Base-by-base conservation (phyloP, 2,329 filamentous ascomycete genomes). In the Coniochaeta sp. region DNA sequence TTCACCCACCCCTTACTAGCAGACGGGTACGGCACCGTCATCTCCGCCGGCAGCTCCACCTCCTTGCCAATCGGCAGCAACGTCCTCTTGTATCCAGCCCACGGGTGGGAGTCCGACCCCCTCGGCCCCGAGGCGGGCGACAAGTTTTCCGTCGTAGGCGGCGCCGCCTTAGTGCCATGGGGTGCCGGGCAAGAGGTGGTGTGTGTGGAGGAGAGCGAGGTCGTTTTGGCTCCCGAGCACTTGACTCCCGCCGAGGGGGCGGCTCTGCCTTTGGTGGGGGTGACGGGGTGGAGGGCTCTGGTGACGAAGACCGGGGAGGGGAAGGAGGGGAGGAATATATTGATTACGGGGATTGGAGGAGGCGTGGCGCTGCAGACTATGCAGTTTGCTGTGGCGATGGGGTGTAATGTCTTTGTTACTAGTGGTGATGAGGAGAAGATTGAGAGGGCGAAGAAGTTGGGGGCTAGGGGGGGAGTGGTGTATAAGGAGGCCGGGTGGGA, bases 271-370 rank as follows among this genome's bases (percentile, higher is more conserved):
- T 72, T 96, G 30, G 90, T 89, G 0, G 92, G 91, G 0, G 65
- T 96, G 54, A 97, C 92, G 1, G 92, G 81, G 6, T 97, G 90
- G 90, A 77, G 94, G 42, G 92, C 91, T 0, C 72, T 95, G 40
- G 81, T 94, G 49, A 86, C 81, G 6, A 97, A 97, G 75, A 83
- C 79, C 48, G 80, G 77, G 5, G 82, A 85, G 57, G 79, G 79
- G 6, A 71, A 73, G 52, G 68, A 71, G 1, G 89, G 89, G 2
- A 72, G 80, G 55, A 95, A 95, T 63, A 76, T 97, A 4, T 73
- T 97, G 28, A 71, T 97, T 38, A 96, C 92, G 4, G 92, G 92
- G 0, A 95, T 97, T 67, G 92, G 92, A 0, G 92, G 92, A 31
- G 92, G 92, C 40, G 92, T 96, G 1, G 92, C 92, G 30, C 72